A percentile compares a stretch with the other conserved stretches of the same genome.
These are phyloP conservation scores for Diaporthe amygdali DNA, from an alignment of 2,329 filamentous ascomycete genomes.

Conservation along the genomic window DNA sequence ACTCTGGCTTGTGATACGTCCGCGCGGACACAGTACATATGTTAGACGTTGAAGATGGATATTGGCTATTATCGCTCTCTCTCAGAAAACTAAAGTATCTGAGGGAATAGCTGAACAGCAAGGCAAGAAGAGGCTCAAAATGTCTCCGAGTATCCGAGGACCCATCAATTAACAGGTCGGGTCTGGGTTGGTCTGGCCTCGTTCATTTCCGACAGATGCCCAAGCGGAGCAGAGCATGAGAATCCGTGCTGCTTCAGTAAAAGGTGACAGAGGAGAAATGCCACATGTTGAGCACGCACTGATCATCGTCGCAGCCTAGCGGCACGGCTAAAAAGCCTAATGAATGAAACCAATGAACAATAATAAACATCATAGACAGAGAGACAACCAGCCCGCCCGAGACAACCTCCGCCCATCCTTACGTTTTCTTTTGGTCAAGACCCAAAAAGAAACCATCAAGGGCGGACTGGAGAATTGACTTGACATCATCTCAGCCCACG, in stretches of 20 bases:
- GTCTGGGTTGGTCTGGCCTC: background rate
- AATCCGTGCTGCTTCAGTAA: background rate
- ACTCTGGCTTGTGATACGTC: conserved; percentile 1
- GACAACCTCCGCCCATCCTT: no score
- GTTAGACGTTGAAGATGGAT: background rate
- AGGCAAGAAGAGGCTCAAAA: background rate
- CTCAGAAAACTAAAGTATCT: no score
- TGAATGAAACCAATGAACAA: background rate
- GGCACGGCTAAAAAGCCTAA: background rate
- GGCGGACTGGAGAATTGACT: background rate
- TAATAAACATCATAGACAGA: background rate
- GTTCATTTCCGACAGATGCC: conserved; percentile 17
- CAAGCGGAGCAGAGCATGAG: conserved; percentile 20
- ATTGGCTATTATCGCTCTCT: no score
- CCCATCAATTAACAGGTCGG: background rate
- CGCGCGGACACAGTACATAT: no score
- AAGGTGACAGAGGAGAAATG: background rate
- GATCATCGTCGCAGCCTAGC: background rate
- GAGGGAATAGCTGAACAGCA: background rate
- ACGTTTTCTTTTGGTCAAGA: no score
- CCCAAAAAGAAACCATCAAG: background rate
- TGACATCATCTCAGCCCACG: conserved; percentile 15
- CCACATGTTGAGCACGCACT: background rate
- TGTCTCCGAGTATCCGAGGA: background rate
- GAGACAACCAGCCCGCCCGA: background rate